Evolutionary conservation across 2,329 filamentous ascomycete genomes (phyloP), one percentile per base, ranked within the genome.

Genomic region (Colletotrichum tabaci): DNA sequence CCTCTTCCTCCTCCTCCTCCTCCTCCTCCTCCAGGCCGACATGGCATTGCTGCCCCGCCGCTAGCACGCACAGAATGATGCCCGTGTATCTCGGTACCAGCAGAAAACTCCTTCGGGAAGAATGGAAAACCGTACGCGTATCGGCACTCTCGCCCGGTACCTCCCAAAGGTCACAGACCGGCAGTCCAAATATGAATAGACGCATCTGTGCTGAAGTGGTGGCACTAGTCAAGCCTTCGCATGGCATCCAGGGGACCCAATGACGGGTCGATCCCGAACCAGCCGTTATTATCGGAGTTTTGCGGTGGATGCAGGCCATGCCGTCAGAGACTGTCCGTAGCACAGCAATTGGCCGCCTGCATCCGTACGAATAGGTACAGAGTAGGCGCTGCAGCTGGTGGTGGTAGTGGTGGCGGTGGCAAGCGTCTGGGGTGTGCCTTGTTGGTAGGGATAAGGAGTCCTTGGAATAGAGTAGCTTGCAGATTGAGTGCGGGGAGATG

Each of bases 361-460:
- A 30, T 30, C 30, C 30, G 30, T 30, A 30, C 8, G 30, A 30
- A 30, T 30, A 30, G 30, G 30, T n/a, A n/a, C n/a, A n/a, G n/a
- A n/a, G n/a, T 35, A 35, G 30, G 30, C 5, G 30, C 30, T 9
- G 30, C 30, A 35, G 30, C 30, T 35, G 30, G 30, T n/a, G 42
- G 42, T 44, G 44, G 5, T 8, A 7, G 44, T n/a, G 44, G 44
- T 46, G 44, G 30, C 44, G 12, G 38, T 46, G 38, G 55, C 47
- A 42, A 56, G 55, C 30, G 49, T 47, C 63, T 71, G 30, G 67
- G 63, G 62, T 71, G 26, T 71, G 67, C 63, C 67, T 57, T 57
- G 63, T 62, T 13, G 26, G 63, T 56, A 71, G 56, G 67, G 56
- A 50, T 60, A 46, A 55, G 55, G 30, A 52, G 21, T 52, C 21